Conservation (phyloP, 768 basidiomycete genomes). For the Clitopilus hobsonii region DNA sequence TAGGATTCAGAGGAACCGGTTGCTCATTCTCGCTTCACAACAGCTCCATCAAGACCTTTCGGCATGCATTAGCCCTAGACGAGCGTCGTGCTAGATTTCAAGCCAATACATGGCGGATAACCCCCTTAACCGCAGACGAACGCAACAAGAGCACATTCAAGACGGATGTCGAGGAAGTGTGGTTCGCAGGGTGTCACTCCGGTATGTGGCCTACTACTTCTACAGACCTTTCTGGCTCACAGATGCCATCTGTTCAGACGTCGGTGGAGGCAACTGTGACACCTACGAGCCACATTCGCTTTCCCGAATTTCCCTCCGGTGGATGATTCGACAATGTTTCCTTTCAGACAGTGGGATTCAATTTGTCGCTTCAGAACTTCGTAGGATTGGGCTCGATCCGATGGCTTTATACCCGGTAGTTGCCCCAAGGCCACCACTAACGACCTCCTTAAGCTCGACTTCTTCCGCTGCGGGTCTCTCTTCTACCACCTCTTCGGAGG, state of each 20-base stretch:
- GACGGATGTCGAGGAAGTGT: constrained; percentile 55
- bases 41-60: constrained; percentile 30
- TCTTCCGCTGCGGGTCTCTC: constrained; percentile 19
- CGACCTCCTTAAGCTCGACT: too few relatives aligned
- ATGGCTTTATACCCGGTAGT: constrained; percentile 31
- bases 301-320: constrained; percentile 49
- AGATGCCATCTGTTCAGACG: constrained; percentile 36
- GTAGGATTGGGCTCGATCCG: constrained; percentile 38
- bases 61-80: constrained; percentile 53
- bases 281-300: constrained; percentile 37
- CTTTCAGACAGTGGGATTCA: constrained; percentile 51
- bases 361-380: constrained; percentile 43
- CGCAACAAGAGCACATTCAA: constrained; percentile 13
- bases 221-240: background rate
- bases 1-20: background rate
- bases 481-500: background rate
- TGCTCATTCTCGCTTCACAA: background rate
- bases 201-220: constrained; percentile 31
- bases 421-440: constrained; percentile 24
- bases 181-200: constrained; percentile 59
- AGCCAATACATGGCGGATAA: constrained; percentile 31
- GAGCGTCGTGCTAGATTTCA: constrained; percentile 51
- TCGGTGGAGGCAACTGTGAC: constrained; percentile 51
- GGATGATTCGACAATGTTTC: constrained; percentile 74
- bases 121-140: background rate